Evolutionary conservation across 139 green algal species (phyloP).

Genomic region (Coccomyxa sp.): DNA sequence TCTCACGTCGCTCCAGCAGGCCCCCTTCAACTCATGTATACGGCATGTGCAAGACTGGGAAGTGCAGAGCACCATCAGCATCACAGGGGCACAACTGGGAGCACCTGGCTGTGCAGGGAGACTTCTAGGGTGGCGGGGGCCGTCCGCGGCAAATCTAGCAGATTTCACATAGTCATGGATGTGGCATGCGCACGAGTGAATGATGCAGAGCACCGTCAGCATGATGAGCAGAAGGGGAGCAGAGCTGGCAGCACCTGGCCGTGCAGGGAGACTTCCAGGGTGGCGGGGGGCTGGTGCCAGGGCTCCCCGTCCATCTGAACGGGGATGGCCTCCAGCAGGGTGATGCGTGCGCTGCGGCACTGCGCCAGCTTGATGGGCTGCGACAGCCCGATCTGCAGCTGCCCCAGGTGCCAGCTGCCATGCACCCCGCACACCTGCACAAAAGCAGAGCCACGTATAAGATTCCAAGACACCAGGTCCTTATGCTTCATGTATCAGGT

Average conservation of each 20-base stretch:
- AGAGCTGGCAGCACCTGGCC: neutral
- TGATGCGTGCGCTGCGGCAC: slow-evolving; percentile 37
- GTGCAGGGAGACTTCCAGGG: slow-evolving; percentile 13
- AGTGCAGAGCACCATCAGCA: slow-evolving; percentile 1
- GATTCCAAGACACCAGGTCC: too few relatives aligned
- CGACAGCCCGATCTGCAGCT: slow-evolving; percentile 68
- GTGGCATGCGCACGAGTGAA: neutral
- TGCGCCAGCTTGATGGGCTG: slow-evolving; percentile 59
- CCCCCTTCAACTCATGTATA: neutral
- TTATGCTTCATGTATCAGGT: too few relatives aligned
- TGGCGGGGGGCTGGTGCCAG: slow-evolving; percentile 40
- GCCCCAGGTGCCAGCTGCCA: slow-evolving; percentile 69
- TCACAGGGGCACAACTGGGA: neutral
- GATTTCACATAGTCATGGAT: neutral
- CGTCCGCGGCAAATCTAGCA: neutral
- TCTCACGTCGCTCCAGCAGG: neutral
- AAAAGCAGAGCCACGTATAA: too few relatives aligned
- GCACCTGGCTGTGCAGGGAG: slow-evolving; percentile 4
- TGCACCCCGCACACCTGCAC: slow-evolving; percentile 70
- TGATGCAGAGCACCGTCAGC: too few relatives aligned
- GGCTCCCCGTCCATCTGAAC: slow-evolving; percentile 82
- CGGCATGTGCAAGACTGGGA: neutral
- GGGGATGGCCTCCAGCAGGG: slow-evolving; percentile 32
- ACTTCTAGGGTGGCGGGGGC: slow-evolving; percentile 16
- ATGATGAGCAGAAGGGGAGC: neutral